These are phyloP conservation scores for Ceratocystiopsis brevicomis DNA, from an alignment of 2,329 filamentous ascomycete species.

Conservation along the genomic window DNA sequence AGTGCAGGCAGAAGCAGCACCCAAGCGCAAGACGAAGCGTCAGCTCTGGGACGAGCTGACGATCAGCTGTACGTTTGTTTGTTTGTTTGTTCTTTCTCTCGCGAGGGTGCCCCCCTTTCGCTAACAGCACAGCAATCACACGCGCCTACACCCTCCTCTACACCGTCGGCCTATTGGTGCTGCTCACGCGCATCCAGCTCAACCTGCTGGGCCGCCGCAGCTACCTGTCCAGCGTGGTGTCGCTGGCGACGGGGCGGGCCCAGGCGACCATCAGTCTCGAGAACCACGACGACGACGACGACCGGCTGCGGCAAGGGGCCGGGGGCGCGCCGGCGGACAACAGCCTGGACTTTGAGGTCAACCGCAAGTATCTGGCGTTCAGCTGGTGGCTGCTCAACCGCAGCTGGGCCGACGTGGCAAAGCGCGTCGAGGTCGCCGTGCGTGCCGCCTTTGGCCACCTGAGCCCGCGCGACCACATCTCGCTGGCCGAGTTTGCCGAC, in stretches of 20 bases:
- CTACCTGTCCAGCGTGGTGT: constrained; percentile 89
- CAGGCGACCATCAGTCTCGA: constrained; percentile 72
- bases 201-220: constrained; percentile 90
- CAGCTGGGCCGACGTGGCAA: constrained; percentile 69
- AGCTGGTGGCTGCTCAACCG: constrained; percentile 95
- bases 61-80: constrained; percentile 55
- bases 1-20: constrained; percentile 4
- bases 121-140: constrained; percentile 48
- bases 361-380: constrained; percentile 84
- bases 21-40: constrained; percentile 53
- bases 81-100: not conserved
- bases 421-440: constrained; percentile 68
- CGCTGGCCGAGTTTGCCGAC: constrained; percentile 59
- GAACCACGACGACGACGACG: constrained; percentile 72
- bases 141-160: constrained; percentile 84
- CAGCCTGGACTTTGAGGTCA: constrained; percentile 67
- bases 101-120: no score
- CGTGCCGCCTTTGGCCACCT: constrained; percentile 75
- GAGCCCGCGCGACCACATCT: constrained; percentile 75
- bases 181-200: constrained; percentile 87
- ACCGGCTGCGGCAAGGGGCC: constrained; percentile 21
- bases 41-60: constrained; percentile 97
- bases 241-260: constrained; percentile 58
- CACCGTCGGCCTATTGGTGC: constrained; percentile 68
- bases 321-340: constrained; percentile 53